Evolutionary conservation across 1,139 yeast genomes (phyloP).

Genomic region (Diutina sp.): DNA sequence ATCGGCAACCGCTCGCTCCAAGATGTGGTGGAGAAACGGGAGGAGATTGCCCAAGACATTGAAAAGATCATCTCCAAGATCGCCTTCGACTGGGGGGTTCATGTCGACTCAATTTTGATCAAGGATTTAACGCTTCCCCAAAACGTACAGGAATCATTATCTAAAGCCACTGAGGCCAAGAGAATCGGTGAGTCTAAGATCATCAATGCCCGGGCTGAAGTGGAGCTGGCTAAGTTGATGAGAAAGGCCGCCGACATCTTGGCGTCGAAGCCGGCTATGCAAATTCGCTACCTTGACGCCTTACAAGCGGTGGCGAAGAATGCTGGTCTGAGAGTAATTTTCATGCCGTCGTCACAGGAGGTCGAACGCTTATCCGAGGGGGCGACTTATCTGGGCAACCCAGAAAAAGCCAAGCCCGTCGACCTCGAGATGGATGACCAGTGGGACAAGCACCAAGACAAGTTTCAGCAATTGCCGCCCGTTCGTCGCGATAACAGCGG

Average conservation of each 20-base stretch:
- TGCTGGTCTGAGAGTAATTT: constrained; percentile 54
- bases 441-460: background rate
- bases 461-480: background rate
- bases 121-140: constrained; percentile 51
- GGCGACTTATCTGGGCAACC: background rate
- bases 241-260: constrained; percentile 70
- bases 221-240: constrained; percentile 66
- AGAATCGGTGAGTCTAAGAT: constrained; percentile 71
- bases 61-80: constrained; percentile 51
- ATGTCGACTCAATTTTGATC: constrained; percentile 55
- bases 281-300: constrained; percentile 70
- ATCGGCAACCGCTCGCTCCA: constrained; percentile 57
- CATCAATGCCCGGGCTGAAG: constrained; percentile 67
- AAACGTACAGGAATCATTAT: constrained; percentile 47
- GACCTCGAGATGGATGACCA: background rate
- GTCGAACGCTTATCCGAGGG: constrained; percentile 6
- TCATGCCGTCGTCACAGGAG: constrained; percentile 44
- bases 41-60: constrained; percentile 57
- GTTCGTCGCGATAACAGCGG: background rate
- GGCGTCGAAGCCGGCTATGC: constrained; percentile 71
- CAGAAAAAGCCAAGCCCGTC: background rate
- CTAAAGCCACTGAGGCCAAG: constrained; percentile 69
- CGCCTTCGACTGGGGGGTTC: constrained; percentile 63
- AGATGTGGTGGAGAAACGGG: constrained; percentile 66
- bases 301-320: constrained; percentile 61